Evolutionary conservation across 495 filamentous ascomycete species (phyloP).

Genomic region (Aspergillus nidulans): DNA sequence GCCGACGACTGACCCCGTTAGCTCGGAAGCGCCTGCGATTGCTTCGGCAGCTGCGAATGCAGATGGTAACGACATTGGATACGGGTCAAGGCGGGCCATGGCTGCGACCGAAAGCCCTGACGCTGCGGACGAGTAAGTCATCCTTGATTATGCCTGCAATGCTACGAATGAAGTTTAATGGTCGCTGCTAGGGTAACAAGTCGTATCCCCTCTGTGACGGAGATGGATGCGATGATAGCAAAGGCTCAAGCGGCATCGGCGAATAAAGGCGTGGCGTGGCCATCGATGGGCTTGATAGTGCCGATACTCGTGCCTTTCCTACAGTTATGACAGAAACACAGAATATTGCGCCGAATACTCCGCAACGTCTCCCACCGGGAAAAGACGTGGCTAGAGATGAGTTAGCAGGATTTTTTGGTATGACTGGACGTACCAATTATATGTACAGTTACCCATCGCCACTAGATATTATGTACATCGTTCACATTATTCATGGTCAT

Average conservation of each 20-base stretch:
- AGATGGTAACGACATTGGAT: neutral
- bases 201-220: conserved; percentile 8
- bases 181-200: neutral
- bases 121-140: conserved; percentile 2
- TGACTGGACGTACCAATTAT: too few relatives aligned
- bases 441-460: too few relatives aligned
- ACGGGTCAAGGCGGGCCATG: neutral
- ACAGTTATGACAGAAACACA: neutral
- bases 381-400: neutral
- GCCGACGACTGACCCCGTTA: neutral
- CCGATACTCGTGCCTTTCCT: conserved; percentile 2
- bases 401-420: too few relatives aligned
- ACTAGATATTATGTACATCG: too few relatives aligned
- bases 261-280: neutral
- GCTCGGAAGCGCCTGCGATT: neutral
- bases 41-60: neutral
- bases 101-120: neutral
- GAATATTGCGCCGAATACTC: neutral
- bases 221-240: conserved; percentile 1
- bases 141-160: neutral
- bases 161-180: neutral
- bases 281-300: neutral
- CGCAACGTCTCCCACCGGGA: neutral
- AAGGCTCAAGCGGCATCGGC: conserved; percentile 8
- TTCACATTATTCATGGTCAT: too few relatives aligned